Percentiles rank a stretch among this genome's conserved stretches.
phyloP scores from a whole-genome alignment of 1,284 basidiomycete genomes.

The Golubevia pallescens region DNA sequence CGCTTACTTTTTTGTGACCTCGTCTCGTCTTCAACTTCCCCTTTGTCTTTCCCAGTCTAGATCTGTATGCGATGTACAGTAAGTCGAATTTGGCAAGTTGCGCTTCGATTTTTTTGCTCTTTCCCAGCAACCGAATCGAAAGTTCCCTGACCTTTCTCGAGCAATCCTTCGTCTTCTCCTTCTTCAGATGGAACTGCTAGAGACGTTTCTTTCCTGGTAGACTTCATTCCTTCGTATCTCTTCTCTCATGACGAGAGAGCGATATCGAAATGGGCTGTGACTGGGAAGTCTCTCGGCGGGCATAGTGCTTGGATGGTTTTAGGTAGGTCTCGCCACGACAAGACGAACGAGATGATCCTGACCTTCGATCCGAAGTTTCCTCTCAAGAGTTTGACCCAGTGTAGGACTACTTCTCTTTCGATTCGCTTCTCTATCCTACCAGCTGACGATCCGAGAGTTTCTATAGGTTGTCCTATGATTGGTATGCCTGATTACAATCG shows the following conservation, averaged over 20 bases:
- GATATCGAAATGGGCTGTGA: constrained; percentile 73
- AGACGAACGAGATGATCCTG: background rate
- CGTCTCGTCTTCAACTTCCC: too few species aligned
- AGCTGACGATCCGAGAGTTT: constrained; percentile 71
- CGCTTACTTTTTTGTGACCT: too few species aligned
- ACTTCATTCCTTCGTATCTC: constrained; percentile 78
- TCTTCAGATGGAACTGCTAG: constrained; percentile 71
- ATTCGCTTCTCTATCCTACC: constrained; percentile 3
- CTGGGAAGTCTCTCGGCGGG: constrained; percentile 78
- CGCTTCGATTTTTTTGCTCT: constrained; percentile 3
- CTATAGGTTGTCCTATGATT: constrained; percentile 74
- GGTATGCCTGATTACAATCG: constrained; percentile 77
- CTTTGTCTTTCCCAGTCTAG: constrained; percentile 47
- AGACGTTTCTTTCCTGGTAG: constrained; percentile 80
- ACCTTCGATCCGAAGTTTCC: background rate
- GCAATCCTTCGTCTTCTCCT: background rate
- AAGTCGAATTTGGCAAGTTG: background rate
- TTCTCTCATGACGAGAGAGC: constrained; percentile 75
- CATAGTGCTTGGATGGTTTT: constrained; percentile 78
- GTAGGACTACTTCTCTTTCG: constrained; percentile 5
- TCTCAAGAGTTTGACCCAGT: background rate
- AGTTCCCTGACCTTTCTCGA: background rate
- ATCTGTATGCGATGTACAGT: constrained; percentile 63
- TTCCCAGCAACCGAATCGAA: background rate
- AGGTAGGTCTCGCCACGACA: constrained; percentile 66